Evolutionary conservation across 1,139 yeast genomes (phyloP), one percentile per base, ranked within the genome.

Genomic region (Candida albicans): DNA sequence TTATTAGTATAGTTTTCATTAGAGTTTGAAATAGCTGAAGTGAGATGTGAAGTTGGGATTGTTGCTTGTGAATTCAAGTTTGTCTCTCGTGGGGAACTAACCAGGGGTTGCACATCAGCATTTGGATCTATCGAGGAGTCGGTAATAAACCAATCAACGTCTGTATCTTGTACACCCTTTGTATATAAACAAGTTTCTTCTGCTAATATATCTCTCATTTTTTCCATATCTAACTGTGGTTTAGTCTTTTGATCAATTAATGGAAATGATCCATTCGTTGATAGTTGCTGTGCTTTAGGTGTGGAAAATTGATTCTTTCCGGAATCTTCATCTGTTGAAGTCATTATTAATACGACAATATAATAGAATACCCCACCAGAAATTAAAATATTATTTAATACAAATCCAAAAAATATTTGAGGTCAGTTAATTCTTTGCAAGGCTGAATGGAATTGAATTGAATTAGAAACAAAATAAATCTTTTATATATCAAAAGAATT

Each of bases 101-200:
- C 12, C 18, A 13, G 25, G 14, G 37, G 11, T 18, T 18, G 22
- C 22, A 31, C 9, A 5, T 28, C 40, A 13, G 37, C 28, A 24
- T 32, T 33, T 29, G 49, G 51, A 32, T 48, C 49, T 15, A 48
- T 53, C 22, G 49, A 47, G 4, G 61, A 49, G 44, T 64, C 70
- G 45, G 81, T 62, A 14, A 79, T 61, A 47, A 79, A 68, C 84
- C 83, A 79, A 51, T 77, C 75, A 11, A 73, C 68, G 46, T 73
- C 77, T 15, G 62, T 57, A 39, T 59, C 62, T 30, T 58, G 57
- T 14, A 70, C 62, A 2, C 68, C 72, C 42, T 59, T 56, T 27
- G 63, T 54, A 39, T 57, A 55, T 8, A 48, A 41, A 34, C 42
- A 49, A n/a, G 51, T 47, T 33, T 57, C 59, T 25, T 55, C 52